phyloP scores from a whole-genome alignment of 2,329 filamentous ascomycete species.

The Fusarium nodosum region DNA sequence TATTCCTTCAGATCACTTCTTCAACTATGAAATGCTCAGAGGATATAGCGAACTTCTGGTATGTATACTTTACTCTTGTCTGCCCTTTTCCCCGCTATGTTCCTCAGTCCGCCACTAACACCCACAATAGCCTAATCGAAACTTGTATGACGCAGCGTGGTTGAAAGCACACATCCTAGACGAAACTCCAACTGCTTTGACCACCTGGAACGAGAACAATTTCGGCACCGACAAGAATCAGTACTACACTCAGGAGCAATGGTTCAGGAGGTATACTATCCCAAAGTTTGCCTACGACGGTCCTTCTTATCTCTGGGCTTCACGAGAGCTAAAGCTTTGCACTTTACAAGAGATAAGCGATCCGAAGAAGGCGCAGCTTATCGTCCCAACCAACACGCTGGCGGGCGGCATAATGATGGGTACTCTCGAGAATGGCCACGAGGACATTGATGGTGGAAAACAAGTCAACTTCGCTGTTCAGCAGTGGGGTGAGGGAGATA shows the following conservation, averaged over 20 bases:
- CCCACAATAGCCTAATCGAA: background rate
- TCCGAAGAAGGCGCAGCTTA: background rate
- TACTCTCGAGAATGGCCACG: background rate
- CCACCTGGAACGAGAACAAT: background rate
- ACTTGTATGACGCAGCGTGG: background rate
- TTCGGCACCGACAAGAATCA: background rate
- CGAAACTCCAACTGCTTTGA: background rate
- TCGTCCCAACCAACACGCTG: background rate
- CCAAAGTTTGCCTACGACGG: background rate
- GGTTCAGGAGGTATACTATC: background rate
- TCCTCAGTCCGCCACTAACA: background rate
- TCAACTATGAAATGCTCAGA: slow-evolving; percentile 5
- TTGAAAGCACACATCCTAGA: background rate
- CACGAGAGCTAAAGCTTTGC: slow-evolving; percentile 4
- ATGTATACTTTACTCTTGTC: background rate
- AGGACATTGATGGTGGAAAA: background rate
- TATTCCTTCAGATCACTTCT: slow-evolving; percentile 2
- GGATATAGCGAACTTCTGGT: slow-evolving; percentile 1
- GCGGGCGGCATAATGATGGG: slow-evolving; percentile 1
- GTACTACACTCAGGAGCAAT: background rate
- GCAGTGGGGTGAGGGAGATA: slow-evolving; percentile 6
- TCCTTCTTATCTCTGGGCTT: slow-evolving; percentile 5
- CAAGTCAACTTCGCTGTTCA: slow-evolving; percentile 10
- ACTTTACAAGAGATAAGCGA: background rate
- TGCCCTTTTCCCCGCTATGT: background rate